Evolutionary conservation across 2,329 filamentous ascomycete genomes (phyloP), one percentile per base, ranked within the genome.

Genomic region (Ophiostoma perfectum): DNA sequence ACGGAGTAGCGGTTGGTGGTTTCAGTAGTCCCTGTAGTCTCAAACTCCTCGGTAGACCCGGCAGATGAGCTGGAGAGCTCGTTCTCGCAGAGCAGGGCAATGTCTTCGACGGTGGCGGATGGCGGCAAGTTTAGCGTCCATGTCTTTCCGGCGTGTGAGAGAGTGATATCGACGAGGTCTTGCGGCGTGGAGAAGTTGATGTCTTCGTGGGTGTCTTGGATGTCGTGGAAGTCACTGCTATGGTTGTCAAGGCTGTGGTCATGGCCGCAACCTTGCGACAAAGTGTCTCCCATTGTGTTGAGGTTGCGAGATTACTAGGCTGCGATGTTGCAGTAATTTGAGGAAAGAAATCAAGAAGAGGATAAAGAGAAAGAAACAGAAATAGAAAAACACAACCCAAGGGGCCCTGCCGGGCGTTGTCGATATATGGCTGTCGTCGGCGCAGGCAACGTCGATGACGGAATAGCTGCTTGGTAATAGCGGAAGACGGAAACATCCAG

Each of bases 51-150:
- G 18, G 60, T 27, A 27, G 27, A 27, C 27, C 27, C 27, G 27
- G 1, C 27, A 2, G 27, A 9, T 9, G n/a, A 7, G 5, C 62
- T 14, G 36, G 63, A 63, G 2, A 67, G 70, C 39, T 67, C 63
- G 38, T 70, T 70, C 27, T 73, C 72, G 70, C 73, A 74, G 16
- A 72, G 71, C 9, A 71, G 63, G 2, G 72, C 70, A 42, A 75
- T 70, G 41, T 75, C 74, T 27, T 74, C 70, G 38, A 75, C 70
- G n/a, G 71, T 70, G 14, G 72, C 71, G 1, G 70, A 69, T 12
- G 42, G 38, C 0, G 71, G 63, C 3, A 75, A 69, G 11, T 64
- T 39, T 62, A 74, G 70, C 18, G 70, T 66, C 52, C 70, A 70
- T 2, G 72, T 72, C 58, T 71, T 64, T 67, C 72, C 71, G 12